phyloP scores from a whole-genome alignment of 441 rosid species.

The Capsella rubella region DNA sequence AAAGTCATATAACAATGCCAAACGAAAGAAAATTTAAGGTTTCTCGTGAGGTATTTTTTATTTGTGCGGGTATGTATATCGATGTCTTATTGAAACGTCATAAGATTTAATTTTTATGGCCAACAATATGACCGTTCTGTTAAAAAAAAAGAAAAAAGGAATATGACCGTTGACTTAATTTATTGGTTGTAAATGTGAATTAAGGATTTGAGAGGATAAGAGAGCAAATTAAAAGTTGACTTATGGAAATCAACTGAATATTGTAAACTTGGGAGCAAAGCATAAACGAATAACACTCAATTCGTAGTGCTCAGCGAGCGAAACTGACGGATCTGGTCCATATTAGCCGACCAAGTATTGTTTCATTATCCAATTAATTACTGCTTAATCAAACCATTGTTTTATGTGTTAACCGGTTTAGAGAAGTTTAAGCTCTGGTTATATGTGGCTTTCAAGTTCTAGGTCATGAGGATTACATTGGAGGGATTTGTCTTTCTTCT shows the following conservation, averaged over 20 bases:
- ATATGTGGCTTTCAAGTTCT: background rate
- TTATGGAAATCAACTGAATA: constrained; percentile 14
- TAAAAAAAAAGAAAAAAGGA: background rate
- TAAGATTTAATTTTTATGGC: background rate
- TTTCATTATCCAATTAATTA: background rate
- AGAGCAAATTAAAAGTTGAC: constrained; percentile 35
- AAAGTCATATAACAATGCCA: too few relatives aligned
- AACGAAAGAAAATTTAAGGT: background rate
- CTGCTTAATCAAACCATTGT: constrained; percentile 3
- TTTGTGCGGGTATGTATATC: background rate
- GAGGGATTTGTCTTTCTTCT: background rate
- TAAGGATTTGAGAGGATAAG: constrained; percentile 7
- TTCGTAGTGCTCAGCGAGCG: constrained; percentile 30
- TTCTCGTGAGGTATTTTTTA: background rate
- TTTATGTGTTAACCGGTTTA: constrained; percentile 12
- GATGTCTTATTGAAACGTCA: background rate
- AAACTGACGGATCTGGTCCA: constrained; percentile 42
- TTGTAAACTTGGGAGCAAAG: constrained; percentile 39
- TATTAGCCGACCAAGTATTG: constrained; percentile 28
- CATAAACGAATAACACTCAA: constrained; percentile 14
- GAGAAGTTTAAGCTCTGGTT: background rate
- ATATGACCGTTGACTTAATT: constrained; percentile 8
- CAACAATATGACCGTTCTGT: background rate
- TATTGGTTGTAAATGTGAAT: constrained; percentile 18
- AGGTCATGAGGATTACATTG: background rate